Base-by-base conservation (phyloP, 768 basidiomycete species). In the Phallus indusiatus region DNA sequence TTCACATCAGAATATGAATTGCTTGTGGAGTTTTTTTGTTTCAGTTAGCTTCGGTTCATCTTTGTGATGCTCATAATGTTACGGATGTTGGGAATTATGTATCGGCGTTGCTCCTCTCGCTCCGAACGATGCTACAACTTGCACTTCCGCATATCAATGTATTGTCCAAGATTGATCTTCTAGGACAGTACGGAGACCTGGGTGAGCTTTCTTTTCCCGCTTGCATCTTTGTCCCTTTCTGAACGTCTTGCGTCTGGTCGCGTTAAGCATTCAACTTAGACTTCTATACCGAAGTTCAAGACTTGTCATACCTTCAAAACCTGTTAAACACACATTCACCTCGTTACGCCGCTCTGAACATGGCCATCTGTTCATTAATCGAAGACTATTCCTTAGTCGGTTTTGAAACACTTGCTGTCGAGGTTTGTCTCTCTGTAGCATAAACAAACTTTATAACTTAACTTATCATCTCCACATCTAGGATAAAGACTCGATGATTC, bases 141-240 rank as follows among this genome's bases (percentile, higher is more conserved):
- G 96, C 96, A 67, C 80, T 98, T n/a, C 96, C 96, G 0, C 96
- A 98, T 69, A 78, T 99, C 73, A 98, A 99, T 67, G 96, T 99
- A 2, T 77, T 99, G 14, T 94, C 92, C 9, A 99, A 99, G 72
- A 78, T 98, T 56, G 96, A 99, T 72, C 75, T 97, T n/a, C 75
- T 99, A 17, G 76, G 80, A 17, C 83, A 87, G 63, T 94, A 95
- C 62, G 96, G 96, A 11, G 91, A 95, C 61, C 78, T 98, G 47
- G 90, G 94, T 94, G 65, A 50, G 80, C 69, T 36, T 24, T 20
- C 28, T 47, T n/a, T 53, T 17, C 50, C 49, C 35, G n/a, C n/a
- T n/a, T 14, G 14, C 35, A n/a, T 33, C 42, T 22, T 36, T 54
- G 18, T 55, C 21, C 54, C n/a, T 34, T 56, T 47, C 53, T 60